phyloP scores from a whole-genome alignment of 352 stramenopile species.

The Phytopythium mirpurense region DNA sequence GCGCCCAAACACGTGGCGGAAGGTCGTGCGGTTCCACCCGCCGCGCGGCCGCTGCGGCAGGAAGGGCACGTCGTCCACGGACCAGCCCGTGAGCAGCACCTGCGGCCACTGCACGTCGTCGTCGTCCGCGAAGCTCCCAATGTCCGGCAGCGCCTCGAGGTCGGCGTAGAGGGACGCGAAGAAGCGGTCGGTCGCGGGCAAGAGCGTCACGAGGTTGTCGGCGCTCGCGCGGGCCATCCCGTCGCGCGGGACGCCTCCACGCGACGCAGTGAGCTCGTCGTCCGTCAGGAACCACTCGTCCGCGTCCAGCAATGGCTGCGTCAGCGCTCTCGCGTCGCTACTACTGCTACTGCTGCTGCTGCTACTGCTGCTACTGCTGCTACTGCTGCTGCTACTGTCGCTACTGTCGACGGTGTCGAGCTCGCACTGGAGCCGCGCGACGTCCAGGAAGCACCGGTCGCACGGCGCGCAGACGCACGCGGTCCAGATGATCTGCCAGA shows the following conservation, averaged over 20 bases:
- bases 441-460: slow-evolving; percentile 28
- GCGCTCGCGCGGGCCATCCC: slow-evolving; percentile 24
- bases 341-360: not conserved
- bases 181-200: slow-evolving; percentile 31
- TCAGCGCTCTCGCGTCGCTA: not conserved
- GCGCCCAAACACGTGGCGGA: slow-evolving; percentile 27
- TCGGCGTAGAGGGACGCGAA: slow-evolving; percentile 39
- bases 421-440: slow-evolving; percentile 14
- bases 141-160: slow-evolving; percentile 17
- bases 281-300: slow-evolving; percentile 49
- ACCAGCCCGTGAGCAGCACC: slow-evolving; percentile 42
- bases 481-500: slow-evolving; percentile 15
- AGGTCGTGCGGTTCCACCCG: slow-evolving; percentile 24
- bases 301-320: slow-evolving; percentile 42
- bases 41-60: slow-evolving; percentile 17
- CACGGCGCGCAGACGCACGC: slow-evolving; percentile 35
- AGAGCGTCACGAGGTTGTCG: slow-evolving; percentile 40
- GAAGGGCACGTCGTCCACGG: slow-evolving; percentile 35
- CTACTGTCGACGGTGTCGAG: not conserved
- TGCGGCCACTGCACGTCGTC: slow-evolving; percentile 8
- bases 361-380: slow-evolving; percentile 1
- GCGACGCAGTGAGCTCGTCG: slow-evolving; percentile 37
- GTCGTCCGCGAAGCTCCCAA: slow-evolving; percentile 7
- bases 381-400: slow-evolving; percentile 3
- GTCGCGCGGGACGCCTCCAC: slow-evolving; percentile 30